Conservation (phyloP, 805 yeast genomes). For the Candida rishiriensis region DNA sequence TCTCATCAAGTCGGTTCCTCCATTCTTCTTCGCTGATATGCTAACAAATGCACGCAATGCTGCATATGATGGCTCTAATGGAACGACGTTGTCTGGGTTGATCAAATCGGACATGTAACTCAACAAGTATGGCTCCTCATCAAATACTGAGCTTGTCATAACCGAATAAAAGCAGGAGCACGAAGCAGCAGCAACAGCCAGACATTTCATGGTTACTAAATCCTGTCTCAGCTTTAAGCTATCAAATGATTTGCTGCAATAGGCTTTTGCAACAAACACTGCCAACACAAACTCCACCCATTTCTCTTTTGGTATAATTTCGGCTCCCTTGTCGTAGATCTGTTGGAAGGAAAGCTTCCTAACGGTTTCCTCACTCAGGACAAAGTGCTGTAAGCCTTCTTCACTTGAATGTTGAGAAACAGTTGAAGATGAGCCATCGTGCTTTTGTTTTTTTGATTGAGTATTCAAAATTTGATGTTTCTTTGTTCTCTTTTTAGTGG, state of each 20-base stretch:
- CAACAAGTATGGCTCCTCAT: constrained; percentile 66
- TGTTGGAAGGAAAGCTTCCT: constrained; percentile 52
- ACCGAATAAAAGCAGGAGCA: constrained; percentile 53
- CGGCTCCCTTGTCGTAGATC: constrained; percentile 56
- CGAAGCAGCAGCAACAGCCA: constrained; percentile 61
- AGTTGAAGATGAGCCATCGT: constrained; percentile 12
- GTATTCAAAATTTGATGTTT: constrained; percentile 19
- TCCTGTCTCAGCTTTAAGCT: constrained; percentile 52
- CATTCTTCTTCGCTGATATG: constrained; percentile 59
- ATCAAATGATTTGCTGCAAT: constrained; percentile 49
- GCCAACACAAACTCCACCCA: constrained; percentile 61
- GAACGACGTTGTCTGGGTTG: constrained; percentile 57
- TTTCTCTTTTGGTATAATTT: constrained; percentile 53
- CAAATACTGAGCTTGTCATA: constrained; percentile 63
- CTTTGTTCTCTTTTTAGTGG: constrained; percentile 13
- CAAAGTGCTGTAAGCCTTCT: constrained; percentile 51
- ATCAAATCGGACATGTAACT: constrained; percentile 66
- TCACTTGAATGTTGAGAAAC: constrained; percentile 7
- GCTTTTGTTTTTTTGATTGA: constrained; percentile 16
- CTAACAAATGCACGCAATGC: constrained; percentile 67
- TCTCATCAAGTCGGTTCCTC: constrained; percentile 74
- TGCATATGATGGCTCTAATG: constrained; percentile 49
- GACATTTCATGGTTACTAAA: constrained; percentile 59
- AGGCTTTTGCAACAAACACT: constrained; percentile 68
- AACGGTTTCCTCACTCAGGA: constrained; percentile 52